Conservation (phyloP, 106 monocot species). For the Phalaenopsis equestris region DNA sequence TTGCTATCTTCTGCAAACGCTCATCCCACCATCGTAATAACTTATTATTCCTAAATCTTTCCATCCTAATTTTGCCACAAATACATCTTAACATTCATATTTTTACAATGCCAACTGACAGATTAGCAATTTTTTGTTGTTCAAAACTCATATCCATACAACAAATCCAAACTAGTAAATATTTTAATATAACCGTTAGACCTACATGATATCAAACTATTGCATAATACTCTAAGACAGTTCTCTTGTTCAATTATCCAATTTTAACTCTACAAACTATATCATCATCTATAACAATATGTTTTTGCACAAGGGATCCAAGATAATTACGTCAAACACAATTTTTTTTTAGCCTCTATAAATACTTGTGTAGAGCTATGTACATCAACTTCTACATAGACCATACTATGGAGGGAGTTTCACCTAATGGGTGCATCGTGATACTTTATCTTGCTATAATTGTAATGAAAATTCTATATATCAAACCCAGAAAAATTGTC, state of each 20-base stretch:
- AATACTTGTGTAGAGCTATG: not conserved
- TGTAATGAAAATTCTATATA: not conserved
- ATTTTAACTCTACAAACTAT: not conserved
- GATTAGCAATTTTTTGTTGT: not conserved
- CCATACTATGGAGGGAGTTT: not conserved
- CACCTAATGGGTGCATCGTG: not conserved
- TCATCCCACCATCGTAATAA: not conserved
- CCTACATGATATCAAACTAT: not conserved
- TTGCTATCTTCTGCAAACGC: not conserved
- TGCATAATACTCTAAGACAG: not conserved
- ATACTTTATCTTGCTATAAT: not conserved
- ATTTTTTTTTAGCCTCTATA: not conserved
- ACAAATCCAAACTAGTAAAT: not conserved
- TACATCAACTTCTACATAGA: not conserved
- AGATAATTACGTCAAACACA: not conserved
- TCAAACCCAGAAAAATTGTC: not conserved
- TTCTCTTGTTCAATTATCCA: not conserved
- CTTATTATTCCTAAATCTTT: not conserved
- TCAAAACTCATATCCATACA: not conserved
- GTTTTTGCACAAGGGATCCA: not conserved
- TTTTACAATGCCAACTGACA: not conserved
- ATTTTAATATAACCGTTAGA: not conserved
- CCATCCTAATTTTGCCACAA: not conserved
- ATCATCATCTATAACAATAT: not conserved
- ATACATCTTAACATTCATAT: not conserved